phyloP scores from a whole-genome alignment of 139 green algal species.

The Parachlorella kessleri region DNA sequence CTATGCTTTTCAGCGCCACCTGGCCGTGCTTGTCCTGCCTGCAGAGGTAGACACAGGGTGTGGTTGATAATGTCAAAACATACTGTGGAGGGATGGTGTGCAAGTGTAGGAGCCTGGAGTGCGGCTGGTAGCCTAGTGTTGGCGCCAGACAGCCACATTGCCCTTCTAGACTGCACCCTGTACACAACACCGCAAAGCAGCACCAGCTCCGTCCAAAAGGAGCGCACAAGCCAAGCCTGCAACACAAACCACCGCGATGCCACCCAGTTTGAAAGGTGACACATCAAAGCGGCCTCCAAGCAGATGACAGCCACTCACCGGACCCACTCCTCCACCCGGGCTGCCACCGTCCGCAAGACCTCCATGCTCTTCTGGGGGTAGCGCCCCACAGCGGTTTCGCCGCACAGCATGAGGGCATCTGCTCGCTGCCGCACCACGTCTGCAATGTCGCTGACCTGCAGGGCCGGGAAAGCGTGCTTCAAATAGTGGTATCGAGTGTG shows the following conservation, averaged over 20 bases:
- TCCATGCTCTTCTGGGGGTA: slow-evolving; percentile 78
- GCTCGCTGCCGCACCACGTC: slow-evolving; percentile 82
- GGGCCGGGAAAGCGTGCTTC: too few relatives aligned
- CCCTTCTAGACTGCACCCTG: background rate
- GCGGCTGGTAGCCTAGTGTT: background rate
- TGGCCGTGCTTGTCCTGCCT: slow-evolving; percentile 58
- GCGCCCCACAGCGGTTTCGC: slow-evolving; percentile 77
- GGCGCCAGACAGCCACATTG: background rate
- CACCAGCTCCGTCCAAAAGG: too few relatives aligned
- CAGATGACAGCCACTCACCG: too few relatives aligned
- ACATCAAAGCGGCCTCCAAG: too few relatives aligned
- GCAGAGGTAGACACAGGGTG: too few relatives aligned
- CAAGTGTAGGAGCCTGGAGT: background rate
- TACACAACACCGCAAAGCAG: background rate
- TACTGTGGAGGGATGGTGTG: too few relatives aligned
- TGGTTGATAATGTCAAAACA: too few relatives aligned
- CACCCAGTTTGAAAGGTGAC: too few relatives aligned
- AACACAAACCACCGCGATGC: too few relatives aligned
- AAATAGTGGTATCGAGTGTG: too few relatives aligned
- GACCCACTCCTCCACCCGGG: slow-evolving; percentile 61
- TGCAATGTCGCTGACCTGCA: slow-evolving; percentile 76
- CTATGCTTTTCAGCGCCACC: slow-evolving; percentile 57
- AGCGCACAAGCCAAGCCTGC: too few relatives aligned
- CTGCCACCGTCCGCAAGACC: slow-evolving; percentile 68
- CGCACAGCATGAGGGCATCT: slow-evolving; percentile 88